These are phyloP conservation scores for Candida tetrigidarum DNA, from an alignment of 1,139 yeast genomes.

Conservation along the genomic window DNA sequence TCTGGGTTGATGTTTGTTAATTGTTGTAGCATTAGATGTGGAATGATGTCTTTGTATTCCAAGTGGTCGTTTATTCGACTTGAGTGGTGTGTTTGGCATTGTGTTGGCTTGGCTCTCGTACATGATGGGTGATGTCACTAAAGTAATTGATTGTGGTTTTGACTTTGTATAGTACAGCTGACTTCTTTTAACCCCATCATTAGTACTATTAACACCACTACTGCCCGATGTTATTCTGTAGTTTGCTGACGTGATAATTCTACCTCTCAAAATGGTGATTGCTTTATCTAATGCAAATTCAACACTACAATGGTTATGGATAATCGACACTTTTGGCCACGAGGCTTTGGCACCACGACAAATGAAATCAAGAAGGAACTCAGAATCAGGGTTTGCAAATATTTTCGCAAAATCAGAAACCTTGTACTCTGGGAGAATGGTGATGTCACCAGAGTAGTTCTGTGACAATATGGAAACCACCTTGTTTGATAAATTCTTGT, in stretches of 20 bases:
- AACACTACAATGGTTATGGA: slow-evolving; percentile 85
- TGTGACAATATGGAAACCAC: slow-evolving; percentile 78
- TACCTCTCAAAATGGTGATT: slow-evolving; percentile 66
- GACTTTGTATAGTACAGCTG: slow-evolving; percentile 15
- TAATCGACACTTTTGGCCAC: slow-evolving; percentile 88
- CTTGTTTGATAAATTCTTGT: slow-evolving; percentile 73
- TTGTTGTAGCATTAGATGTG: slow-evolving; percentile 15
- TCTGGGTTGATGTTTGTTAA: slow-evolving; percentile 13
- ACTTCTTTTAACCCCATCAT: slow-evolving; percentile 12
- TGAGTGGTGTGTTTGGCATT: slow-evolving; percentile 19
- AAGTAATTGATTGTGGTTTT: slow-evolving; percentile 17
- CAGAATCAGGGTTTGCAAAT: slow-evolving; percentile 79
- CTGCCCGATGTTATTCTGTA: slow-evolving; percentile 22
- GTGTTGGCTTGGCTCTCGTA: slow-evolving; percentile 10
- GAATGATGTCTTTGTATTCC: slow-evolving; percentile 30
- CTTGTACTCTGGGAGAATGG: slow-evolving; percentile 79
- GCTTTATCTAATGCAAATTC: slow-evolving; percentile 88
- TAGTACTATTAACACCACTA: background rate
- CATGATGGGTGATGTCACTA: slow-evolving; percentile 29
- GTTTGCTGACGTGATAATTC: slow-evolving; percentile 52
- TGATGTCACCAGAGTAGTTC: slow-evolving; percentile 90
- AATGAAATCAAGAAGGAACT: slow-evolving; percentile 69
- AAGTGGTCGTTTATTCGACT: slow-evolving; percentile 18
- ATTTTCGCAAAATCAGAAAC: slow-evolving; percentile 63
- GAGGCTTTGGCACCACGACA: slow-evolving; percentile 89